Conservation (phyloP, 192 early-diverging fungal genomes). For the Umbelopsis sp. region DNA sequence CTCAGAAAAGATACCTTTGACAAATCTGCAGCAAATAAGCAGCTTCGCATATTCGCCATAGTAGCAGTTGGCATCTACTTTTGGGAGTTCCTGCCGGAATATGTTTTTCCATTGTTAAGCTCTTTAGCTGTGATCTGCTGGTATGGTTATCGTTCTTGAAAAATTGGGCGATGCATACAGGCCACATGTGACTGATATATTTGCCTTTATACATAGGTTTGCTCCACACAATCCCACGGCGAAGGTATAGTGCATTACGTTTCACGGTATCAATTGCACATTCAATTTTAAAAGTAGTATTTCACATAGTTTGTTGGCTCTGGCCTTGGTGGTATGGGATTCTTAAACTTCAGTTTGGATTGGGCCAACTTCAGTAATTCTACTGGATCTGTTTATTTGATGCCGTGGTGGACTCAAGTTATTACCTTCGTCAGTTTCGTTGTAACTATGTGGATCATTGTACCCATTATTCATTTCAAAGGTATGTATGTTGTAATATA, state of each 20-base stretch:
- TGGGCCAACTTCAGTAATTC: slow-evolving; percentile 40
- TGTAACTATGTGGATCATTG: slow-evolving; percentile 45
- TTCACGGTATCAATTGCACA: background rate
- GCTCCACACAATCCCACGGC: slow-evolving; percentile 9
- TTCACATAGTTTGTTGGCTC: slow-evolving; percentile 40
- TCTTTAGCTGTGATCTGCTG: slow-evolving; percentile 43
- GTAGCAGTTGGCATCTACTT: slow-evolving; percentile 38
- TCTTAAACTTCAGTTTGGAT: slow-evolving; percentile 47
- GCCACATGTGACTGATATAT: background rate
- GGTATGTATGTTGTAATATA: background rate
- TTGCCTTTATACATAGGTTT: background rate
- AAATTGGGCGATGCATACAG: background rate
- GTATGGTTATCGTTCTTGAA: slow-evolving; percentile 12
- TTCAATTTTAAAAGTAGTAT: background rate
- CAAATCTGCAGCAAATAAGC: slow-evolving; percentile 25
- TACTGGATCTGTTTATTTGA: slow-evolving; percentile 40
- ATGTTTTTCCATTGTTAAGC: slow-evolving; percentile 37
- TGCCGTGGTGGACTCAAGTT: slow-evolving; percentile 47
- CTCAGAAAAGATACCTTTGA: slow-evolving; percentile 37
- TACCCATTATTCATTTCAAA: slow-evolving; percentile 40
- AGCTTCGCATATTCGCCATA: slow-evolving; percentile 35
- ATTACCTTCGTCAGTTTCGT: slow-evolving; percentile 51
- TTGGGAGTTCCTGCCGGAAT: slow-evolving; percentile 44
- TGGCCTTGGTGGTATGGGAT: slow-evolving; percentile 49
- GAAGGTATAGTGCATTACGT: background rate